Conservation (phyloP, 2,329 filamentous ascomycete genomes). For the Cytospora piceicola region DNA sequence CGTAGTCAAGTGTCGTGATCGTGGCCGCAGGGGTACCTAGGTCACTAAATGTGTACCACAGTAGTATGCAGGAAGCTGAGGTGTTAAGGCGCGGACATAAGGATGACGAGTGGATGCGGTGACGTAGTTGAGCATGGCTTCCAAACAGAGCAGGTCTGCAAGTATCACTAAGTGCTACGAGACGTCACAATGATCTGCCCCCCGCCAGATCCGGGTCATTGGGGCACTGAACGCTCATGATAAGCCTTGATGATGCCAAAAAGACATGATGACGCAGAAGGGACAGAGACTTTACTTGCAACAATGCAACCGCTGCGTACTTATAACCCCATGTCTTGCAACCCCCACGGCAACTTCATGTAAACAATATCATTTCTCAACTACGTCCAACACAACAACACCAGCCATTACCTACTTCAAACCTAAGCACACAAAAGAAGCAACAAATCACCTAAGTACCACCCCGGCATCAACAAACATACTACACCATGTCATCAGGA, state of each 20-base stretch:
- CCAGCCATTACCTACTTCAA: not conserved
- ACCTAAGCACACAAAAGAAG: not conserved
- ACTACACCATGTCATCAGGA: not conserved
- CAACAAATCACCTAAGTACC: not conserved
- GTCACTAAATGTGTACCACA: not conserved
- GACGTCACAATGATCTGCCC: not conserved
- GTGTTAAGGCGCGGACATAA: not conserved
- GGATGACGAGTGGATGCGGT: not conserved
- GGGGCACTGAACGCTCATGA: not conserved
- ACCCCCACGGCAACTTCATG: not conserved
- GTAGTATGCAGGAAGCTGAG: no score
- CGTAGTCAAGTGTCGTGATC: not conserved
- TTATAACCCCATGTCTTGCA: not conserved
- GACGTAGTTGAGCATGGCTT: not conserved
- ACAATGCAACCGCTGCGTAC: no score
- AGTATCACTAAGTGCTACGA: constrained; percentile 1
- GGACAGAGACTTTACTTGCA: not conserved
- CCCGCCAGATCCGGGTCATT: not conserved
- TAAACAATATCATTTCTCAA: not conserved
- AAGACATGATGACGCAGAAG: constrained; percentile 1
- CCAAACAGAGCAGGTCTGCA: not conserved
- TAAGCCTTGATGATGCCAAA: not conserved
- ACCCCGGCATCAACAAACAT: not conserved
- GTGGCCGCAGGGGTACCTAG: not conserved
- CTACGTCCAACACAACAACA: not conserved